These are phyloP conservation scores for Xylariales sp. DNA, from an alignment of 2,329 filamentous ascomycete genomes.

Conservation along the genomic window DNA sequence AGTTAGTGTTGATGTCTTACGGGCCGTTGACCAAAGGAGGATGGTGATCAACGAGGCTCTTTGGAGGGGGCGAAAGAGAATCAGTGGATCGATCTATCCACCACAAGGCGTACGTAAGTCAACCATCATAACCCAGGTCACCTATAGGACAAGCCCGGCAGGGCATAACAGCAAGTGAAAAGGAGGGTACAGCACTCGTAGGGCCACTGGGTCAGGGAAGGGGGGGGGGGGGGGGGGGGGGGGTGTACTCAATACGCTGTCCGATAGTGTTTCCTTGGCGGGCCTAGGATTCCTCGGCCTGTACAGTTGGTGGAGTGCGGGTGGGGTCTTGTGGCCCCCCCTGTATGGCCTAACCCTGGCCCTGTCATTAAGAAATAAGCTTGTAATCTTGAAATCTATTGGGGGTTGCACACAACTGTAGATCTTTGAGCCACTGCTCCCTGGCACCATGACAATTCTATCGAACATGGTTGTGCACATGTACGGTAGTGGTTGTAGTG, in stretches of 20 bases:
- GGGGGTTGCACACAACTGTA: not conserved
- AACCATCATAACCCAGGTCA: not conserved
- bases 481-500: no score
- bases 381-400: constrained; percentile 5
- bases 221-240: no score
- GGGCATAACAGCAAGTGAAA: no score
- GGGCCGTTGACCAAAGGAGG: constrained; percentile 2
- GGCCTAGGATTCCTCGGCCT: not conserved
- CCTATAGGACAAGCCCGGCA: constrained; percentile 1
- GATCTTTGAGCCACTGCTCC: no score
- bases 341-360: no score
- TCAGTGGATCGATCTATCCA: no score
- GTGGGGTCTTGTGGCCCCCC: not conserved
- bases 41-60: constrained; percentile 7
- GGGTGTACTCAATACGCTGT: not conserved
- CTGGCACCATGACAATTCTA: no score
- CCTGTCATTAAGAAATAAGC: no score
- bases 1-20: no score
- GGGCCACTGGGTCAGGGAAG: not conserved
- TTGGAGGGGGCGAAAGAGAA: not conserved
- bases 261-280: not conserved
- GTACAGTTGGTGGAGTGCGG: not conserved
- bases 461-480: no score
- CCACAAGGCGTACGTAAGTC: not conserved
- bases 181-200: no score